These are phyloP conservation scores for Trichophyton rubrum DNA, from an alignment of 2,329 filamentous ascomycete genomes.

Conservation along the genomic window DNA sequence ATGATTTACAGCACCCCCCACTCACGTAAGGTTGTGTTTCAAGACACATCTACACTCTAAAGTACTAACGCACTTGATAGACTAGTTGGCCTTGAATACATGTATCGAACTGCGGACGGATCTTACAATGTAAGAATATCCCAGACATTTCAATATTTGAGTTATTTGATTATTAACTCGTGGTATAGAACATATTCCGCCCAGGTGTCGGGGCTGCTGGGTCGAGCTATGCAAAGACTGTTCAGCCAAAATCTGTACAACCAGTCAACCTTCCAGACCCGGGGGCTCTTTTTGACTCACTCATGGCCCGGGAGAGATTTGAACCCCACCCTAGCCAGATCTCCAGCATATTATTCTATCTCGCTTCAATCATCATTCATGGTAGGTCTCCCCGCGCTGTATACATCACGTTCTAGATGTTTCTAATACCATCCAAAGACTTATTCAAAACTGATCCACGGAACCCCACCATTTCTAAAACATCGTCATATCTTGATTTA, in stretches of 20 bases:
- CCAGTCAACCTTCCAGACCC: slow-evolving; percentile 17
- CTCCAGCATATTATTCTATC: slow-evolving; percentile 38
- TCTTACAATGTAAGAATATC: slow-evolving; percentile 12
- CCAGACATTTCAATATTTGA: background rate
- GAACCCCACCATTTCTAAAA: slow-evolving; percentile 26
- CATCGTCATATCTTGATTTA: slow-evolving; percentile 38
- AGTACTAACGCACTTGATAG: slow-evolving; percentile 26
- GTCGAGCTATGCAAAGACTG: slow-evolving; percentile 19
- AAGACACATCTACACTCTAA: background rate
- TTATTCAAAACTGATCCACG: slow-evolving; percentile 31
- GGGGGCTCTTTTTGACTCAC: slow-evolving; percentile 18
- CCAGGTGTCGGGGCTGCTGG: slow-evolving; percentile 19
- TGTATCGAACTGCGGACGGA: slow-evolving; percentile 24
- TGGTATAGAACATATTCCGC: slow-evolving; percentile 14
- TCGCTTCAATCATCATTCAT: slow-evolving; percentile 42
- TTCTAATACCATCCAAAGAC: slow-evolving; percentile 26
- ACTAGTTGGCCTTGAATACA: slow-evolving; percentile 21
- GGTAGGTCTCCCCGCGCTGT: slow-evolving; percentile 17
- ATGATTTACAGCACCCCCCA: slow-evolving; percentile 24
- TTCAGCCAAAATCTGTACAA: slow-evolving; percentile 14
- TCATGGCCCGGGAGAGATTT: slow-evolving; percentile 13
- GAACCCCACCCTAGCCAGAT: slow-evolving; percentile 33
- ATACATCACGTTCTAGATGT: background rate
- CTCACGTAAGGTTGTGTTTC: slow-evolving; percentile 15
- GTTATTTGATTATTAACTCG: background rate